phyloP scores from a whole-genome alignment of 2,329 filamentous ascomycete genomes.

The Colletotrichum cordylinicola region DNA sequence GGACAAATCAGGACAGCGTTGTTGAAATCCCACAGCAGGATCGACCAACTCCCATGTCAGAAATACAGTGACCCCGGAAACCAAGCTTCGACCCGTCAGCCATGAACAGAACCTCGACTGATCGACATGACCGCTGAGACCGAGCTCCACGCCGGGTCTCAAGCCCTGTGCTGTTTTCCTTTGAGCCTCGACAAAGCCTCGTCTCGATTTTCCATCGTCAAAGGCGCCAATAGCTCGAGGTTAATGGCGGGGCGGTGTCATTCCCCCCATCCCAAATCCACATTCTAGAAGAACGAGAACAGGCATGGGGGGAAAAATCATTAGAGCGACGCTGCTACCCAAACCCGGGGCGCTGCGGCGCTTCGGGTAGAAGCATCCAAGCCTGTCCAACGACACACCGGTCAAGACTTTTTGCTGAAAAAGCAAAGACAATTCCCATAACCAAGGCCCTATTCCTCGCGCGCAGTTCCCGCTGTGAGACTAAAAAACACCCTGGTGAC shows the following conservation, averaged over 20 bases:
- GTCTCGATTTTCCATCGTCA: not conserved
- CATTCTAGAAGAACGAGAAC: not conserved
- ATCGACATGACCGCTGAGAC: not conserved
- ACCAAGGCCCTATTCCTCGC: not conserved
- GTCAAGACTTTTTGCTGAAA: not conserved
- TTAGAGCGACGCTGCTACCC: not conserved
- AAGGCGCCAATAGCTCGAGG: not conserved
- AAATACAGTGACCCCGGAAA: not conserved
- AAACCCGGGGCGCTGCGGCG: not conserved
- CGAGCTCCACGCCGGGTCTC: not conserved
- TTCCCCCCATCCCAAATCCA: not conserved
- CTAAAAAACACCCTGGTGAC: not conserved
- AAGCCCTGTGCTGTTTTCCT: not conserved
- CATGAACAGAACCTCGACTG: not conserved
- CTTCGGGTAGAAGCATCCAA: constrained; percentile 3
- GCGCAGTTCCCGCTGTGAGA: not conserved
- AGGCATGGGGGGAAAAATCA: not conserved
- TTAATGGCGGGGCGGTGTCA: not conserved
- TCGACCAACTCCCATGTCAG: not conserved
- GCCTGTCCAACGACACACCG: not conserved
- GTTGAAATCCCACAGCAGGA: not conserved
- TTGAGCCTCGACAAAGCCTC: not conserved
- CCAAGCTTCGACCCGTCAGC: not conserved
- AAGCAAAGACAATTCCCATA: not conserved
- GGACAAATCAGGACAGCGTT: not conserved